phyloP scores from a whole-genome alignment of 345 rosid species.

The Sapria himalayana region DNA sequence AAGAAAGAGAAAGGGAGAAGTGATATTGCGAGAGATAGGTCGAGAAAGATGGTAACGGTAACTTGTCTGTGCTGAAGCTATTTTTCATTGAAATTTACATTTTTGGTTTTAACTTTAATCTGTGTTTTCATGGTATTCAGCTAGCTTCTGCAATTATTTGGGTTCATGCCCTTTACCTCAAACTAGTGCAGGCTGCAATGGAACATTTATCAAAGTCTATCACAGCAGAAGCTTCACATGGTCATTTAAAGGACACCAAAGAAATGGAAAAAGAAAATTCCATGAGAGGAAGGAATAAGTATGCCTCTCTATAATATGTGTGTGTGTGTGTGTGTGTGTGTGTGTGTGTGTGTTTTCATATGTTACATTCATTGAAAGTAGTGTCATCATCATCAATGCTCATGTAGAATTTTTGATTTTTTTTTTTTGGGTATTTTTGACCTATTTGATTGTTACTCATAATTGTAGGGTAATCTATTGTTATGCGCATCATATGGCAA shows the following conservation, averaged over 20 bases:
- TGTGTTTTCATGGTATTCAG: constrained; percentile 80
- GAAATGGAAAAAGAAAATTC: constrained; percentile 34
- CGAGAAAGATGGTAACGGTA: constrained; percentile 57
- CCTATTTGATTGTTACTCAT: no score
- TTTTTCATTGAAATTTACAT: constrained; percentile 18
- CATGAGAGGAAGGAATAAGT: constrained; percentile 44
- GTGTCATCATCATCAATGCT: no score
- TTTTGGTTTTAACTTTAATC: constrained; percentile 43
- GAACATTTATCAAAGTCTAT: constrained; percentile 19
- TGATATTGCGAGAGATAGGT: constrained; percentile 28
- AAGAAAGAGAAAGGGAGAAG: constrained; percentile 42
- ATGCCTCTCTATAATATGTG: no score
- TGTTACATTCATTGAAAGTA: no score
- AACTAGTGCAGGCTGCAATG: constrained; percentile 80
- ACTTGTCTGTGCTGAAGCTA: constrained; percentile 50
- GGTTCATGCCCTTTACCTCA: constrained; percentile 99
- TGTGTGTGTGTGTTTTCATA: no score
- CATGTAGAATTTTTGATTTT: no score
- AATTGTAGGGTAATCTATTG: no score
- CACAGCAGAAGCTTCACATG: constrained; percentile 18
- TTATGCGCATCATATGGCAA: no score
- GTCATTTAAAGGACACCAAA: constrained; percentile 22
- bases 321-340: no score
- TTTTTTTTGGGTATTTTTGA: no score
- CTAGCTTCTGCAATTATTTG: constrained; percentile 99